These are phyloP conservation scores for Pseudotulostoma volvatum DNA, from an alignment of 495 filamentous ascomycete species.

Conservation along the genomic window DNA sequence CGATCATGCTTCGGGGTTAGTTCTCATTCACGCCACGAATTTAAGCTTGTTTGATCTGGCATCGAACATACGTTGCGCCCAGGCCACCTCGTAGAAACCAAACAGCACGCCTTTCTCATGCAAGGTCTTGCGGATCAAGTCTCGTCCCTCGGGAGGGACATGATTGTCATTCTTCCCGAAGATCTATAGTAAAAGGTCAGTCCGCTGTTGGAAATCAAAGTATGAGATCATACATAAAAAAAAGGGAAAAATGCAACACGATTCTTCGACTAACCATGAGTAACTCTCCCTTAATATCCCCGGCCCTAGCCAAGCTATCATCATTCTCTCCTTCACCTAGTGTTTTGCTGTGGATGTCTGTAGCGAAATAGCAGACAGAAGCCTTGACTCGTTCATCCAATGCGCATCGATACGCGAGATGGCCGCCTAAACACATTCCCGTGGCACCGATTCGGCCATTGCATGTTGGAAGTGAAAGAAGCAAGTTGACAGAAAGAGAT, in stretches of 20 bases:
- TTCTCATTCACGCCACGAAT: too few species aligned
- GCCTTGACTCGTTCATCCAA: conserved; percentile 62
- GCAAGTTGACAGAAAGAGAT: conserved; percentile 50
- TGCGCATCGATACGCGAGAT: conserved; percentile 71
- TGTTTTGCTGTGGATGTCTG: conserved; percentile 67
- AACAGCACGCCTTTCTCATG: conserved; percentile 59
- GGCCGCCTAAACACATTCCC: conserved; percentile 92
- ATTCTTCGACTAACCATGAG: conserved; percentile 36
- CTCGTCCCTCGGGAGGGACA: conserved; percentile 69
- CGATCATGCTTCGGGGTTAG: conserved; percentile 1
- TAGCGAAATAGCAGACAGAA: conserved; percentile 80
- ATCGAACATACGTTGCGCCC: conserved; percentile 59
- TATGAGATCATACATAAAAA: neutral
- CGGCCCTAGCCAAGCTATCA: conserved; percentile 43
- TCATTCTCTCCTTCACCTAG: conserved; percentile 55
- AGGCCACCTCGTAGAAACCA: conserved; percentile 75
- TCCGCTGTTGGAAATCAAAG: too few species aligned
- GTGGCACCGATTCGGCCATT: conserved; percentile 74
- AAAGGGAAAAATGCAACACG: neutral
- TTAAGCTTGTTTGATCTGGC: too few species aligned
- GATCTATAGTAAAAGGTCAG: conserved; percentile 28
- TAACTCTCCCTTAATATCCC: conserved; percentile 67
- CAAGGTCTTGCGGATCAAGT: conserved; percentile 71
- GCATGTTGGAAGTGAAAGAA: conserved; percentile 62
- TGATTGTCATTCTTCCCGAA: conserved; percentile 84